phyloP scores from a whole-genome alignment of 2,329 filamentous ascomycete species.

The Diaporthe humulicola region DNA sequence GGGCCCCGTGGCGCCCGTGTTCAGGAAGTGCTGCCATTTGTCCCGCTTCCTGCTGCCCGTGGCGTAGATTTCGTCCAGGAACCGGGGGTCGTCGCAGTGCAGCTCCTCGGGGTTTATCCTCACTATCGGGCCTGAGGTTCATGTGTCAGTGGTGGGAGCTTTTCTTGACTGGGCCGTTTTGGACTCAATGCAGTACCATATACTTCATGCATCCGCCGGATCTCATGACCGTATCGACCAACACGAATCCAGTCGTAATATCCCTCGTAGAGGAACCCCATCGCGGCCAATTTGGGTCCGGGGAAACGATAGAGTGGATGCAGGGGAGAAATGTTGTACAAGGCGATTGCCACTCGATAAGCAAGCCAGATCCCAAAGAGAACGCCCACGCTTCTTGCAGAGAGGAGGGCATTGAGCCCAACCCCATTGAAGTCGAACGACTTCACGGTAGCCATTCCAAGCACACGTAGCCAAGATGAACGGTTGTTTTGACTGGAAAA shows the following conservation, averaged over 20 bases:
- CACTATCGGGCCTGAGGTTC: constrained; percentile 48
- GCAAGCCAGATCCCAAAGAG: not conserved
- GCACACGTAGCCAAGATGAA: rapidly evolving
- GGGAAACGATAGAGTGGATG: constrained; percentile 26
- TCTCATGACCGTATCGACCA: constrained; percentile 18
- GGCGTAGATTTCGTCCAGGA: constrained; percentile 45
- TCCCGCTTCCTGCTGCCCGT: constrained; percentile 42
- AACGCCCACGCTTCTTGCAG: not conserved
- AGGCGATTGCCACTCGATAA: not conserved
- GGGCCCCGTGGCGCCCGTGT: constrained; percentile 23
- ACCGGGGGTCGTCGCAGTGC: constrained; percentile 52
- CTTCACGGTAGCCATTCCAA: not conserved
- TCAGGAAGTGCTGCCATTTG: constrained; percentile 35
- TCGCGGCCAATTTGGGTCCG: constrained; percentile 20
- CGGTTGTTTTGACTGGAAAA: not conserved
- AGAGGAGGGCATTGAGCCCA: constrained; percentile 1
- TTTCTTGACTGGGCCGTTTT: not conserved
- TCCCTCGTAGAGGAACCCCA: constrained; percentile 22
- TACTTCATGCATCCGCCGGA: constrained; percentile 27
- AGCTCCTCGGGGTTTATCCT: constrained; percentile 56
- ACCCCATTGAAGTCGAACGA: not conserved
- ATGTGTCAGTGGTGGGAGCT: not conserved
- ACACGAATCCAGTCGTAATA: constrained; percentile 25
- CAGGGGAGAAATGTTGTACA: constrained; percentile 31
- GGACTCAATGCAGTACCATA: not conserved